Percentiles rank a stretch among this genome's conserved stretches.
These are phyloP conservation scores for Peniophora sp. DNA, from an alignment of 1,284 basidiomycete genomes.

Conservation along the genomic window DNA sequence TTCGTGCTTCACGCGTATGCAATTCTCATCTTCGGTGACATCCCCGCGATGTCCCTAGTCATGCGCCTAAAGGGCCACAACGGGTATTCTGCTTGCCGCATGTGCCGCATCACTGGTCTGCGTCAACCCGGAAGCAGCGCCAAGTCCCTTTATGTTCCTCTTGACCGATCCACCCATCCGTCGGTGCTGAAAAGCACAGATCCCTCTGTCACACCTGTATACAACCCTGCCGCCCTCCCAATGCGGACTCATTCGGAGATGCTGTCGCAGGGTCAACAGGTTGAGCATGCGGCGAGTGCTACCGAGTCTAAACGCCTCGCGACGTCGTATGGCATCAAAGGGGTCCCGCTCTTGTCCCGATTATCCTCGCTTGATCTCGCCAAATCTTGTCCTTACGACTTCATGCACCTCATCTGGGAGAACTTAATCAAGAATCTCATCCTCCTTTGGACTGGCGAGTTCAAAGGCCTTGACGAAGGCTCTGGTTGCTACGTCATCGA, in stretches of 20 bases:
- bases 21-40: conserved; percentile 34
- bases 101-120: conserved; percentile 32
- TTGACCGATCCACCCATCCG: conserved; percentile 2
- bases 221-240: conserved; percentile 28
- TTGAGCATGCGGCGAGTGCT: too few relatives aligned
- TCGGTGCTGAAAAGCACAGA: too few relatives aligned
- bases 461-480: conserved; percentile 28
- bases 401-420: conserved; percentile 40
- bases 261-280: conserved; percentile 12
- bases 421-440: conserved; percentile 33
- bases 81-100: conserved; percentile 31
- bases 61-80: conserved; percentile 43
- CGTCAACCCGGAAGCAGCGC: conserved; percentile 14
- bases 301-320: conserved; percentile 17
- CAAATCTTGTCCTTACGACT: conserved; percentile 33
- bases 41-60: conserved; percentile 35
- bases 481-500: conserved; percentile 22
- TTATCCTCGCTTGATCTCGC: conserved; percentile 31
- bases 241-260: conserved; percentile 26
- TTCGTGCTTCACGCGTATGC: conserved; percentile 31
- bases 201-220: conserved; percentile 9
- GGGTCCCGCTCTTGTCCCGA: conserved; percentile 22
- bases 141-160: conserved; percentile 17
- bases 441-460: conserved; percentile 29
- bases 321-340: conserved; percentile 33